Evolutionary conservation across 2,329 filamentous ascomycete genomes (phyloP).

Genomic region (Aspergillus caelatus): DNA sequence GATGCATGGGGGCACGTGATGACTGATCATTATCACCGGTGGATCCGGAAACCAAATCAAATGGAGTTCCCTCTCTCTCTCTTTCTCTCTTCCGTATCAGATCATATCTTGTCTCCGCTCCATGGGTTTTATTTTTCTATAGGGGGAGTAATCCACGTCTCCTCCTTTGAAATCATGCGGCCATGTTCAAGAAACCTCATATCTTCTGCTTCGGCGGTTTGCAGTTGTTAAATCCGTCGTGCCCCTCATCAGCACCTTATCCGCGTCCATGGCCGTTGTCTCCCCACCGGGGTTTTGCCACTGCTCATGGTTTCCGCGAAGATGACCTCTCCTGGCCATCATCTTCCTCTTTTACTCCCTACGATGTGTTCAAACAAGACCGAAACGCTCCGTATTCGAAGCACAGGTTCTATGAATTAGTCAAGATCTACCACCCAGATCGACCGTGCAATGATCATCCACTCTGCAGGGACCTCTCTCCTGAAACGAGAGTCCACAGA

Average conservation of each 20-base stretch:
- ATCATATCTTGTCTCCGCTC: background rate
- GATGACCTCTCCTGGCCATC: slow-evolving; percentile 46
- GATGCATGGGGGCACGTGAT: slow-evolving; percentile 8
- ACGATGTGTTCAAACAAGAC: slow-evolving; percentile 76
- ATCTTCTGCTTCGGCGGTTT: slow-evolving; percentile 43
- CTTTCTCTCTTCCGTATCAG: background rate
- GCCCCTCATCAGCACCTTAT: slow-evolving; percentile 26
- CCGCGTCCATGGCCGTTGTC: slow-evolving; percentile 24
- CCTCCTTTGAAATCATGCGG: slow-evolving; percentile 36
- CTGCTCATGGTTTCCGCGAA: slow-evolving; percentile 32
- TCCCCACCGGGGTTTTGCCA: slow-evolving; percentile 35
- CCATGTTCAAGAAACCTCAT: slow-evolving; percentile 52
- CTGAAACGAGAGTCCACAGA: slow-evolving; percentile 73
- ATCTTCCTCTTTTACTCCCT: slow-evolving; percentile 65
- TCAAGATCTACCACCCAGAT: slow-evolving; percentile 96
- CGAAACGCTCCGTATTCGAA: slow-evolving; percentile 76
- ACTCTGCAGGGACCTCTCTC: slow-evolving; percentile 54
- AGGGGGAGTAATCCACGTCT: slow-evolving; percentile 22
- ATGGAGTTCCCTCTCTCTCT: no score
- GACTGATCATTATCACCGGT: background rate
- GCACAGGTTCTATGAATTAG: slow-evolving; percentile 81
- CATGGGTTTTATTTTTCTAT: background rate
- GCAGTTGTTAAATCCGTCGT: slow-evolving; percentile 35
- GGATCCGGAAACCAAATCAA: background rate
- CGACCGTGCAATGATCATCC: slow-evolving; percentile 52